A percentile compares a stretch with the other conserved stretches of the same genome.
Evolutionary conservation across 495 filamentous ascomycete species (phyloP).

Genomic region (Podospora pseudopauciseta): DNA sequence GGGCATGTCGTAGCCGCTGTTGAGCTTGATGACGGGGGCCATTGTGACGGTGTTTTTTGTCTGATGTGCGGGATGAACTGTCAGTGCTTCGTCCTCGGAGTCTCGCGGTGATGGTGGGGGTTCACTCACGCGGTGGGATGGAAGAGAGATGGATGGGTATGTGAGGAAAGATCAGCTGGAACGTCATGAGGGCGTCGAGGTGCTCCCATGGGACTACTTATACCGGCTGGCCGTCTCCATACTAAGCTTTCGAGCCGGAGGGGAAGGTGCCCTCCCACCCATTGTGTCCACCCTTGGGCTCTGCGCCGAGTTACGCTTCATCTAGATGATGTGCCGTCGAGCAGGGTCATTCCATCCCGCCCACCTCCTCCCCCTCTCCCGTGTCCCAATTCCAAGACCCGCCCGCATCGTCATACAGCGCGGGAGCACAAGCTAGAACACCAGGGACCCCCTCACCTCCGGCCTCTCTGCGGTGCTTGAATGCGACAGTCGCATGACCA

Average conservation of each 20-base stretch:
- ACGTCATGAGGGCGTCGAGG: constrained; percentile 12
- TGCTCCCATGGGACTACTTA: constrained; percentile 26
- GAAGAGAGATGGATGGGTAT: constrained; percentile 8
- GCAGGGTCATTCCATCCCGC: constrained; percentile 31
- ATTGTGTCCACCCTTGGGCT: constrained; percentile 1
- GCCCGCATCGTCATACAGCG: constrained; percentile 27
- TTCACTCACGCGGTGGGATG: constrained; percentile 10
- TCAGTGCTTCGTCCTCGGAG: neutral
- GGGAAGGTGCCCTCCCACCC: constrained; percentile 16
- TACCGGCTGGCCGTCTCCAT: constrained; percentile 20
- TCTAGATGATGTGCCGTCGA: constrained; percentile 28
- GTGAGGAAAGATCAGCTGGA: constrained; percentile 18
- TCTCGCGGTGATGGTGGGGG: neutral
- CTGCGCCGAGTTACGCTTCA: constrained; percentile 27
- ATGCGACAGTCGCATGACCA: constrained; percentile 20
- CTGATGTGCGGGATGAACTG: neutral
- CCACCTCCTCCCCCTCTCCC: constrained; percentile 1
- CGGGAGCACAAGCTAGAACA: constrained; percentile 14
- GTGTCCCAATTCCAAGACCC: constrained; percentile 23
- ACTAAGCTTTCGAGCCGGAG: constrained; percentile 13
- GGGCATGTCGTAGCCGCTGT: constrained; percentile 79
- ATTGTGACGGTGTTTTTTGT: constrained; percentile 25
- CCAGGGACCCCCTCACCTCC: constrained; percentile 14
- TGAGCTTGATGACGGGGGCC: constrained; percentile 61
- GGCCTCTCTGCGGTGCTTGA: constrained; percentile 9